phyloP scores from a whole-genome alignment of 2,329 filamentous ascomycete genomes.

The Camillea tinctor region DNA sequence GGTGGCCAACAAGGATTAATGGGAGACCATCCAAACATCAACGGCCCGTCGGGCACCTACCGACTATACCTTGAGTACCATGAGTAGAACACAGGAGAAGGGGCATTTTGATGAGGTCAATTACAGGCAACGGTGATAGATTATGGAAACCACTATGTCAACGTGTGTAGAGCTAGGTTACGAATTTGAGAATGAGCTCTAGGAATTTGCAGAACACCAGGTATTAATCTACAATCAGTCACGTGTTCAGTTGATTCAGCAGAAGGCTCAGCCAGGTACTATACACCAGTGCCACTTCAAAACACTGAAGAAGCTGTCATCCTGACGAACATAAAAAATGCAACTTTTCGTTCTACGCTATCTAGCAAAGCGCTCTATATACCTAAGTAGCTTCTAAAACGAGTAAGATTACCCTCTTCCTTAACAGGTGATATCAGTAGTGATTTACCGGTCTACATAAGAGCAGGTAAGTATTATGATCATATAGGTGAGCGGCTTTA shows the following conservation, averaged over 20 bases:
- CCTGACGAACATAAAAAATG: background rate
- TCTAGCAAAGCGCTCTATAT: background rate
- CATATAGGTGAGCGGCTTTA: too few species aligned
- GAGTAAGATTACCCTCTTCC: background rate
- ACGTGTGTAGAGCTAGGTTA: background rate
- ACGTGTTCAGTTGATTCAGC: background rate
- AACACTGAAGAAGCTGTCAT: background rate
- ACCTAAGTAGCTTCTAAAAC: background rate
- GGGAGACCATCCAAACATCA: conserved; percentile 27
- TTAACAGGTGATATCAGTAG: background rate
- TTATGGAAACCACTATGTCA: background rate
- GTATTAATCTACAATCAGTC: background rate
- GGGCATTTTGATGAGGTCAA: background rate
- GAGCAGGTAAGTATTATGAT: background rate
- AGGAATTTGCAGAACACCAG: background rate
- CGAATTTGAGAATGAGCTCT: background rate
- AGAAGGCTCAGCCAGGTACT: background rate
- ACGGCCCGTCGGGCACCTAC: conserved; percentile 28
- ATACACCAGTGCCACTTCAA: background rate
- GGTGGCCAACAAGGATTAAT: conserved; percentile 25
- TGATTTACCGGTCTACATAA: background rate
- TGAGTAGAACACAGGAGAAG: conserved; percentile 2
- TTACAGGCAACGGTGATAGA: background rate
- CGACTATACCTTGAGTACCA: conserved; percentile 24
- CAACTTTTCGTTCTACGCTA: background rate